These are phyloP conservation scores for Fusarium algeriense DNA, from an alignment of 2,329 filamentous ascomycete species.

Conservation along the genomic window DNA sequence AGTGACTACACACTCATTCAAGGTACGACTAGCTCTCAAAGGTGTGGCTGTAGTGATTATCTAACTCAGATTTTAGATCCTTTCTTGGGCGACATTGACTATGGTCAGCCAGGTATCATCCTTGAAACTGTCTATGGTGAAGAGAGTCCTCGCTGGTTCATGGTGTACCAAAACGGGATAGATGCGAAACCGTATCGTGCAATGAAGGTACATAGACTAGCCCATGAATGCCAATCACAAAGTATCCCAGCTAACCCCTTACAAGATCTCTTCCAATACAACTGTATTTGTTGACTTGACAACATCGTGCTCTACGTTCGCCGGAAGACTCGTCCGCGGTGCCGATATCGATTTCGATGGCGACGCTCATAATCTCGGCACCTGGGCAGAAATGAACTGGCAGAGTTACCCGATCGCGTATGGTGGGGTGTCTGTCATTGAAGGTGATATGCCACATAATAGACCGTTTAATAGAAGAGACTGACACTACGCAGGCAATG, in stretches of 20 bases:
- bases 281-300: conserved; percentile 35
- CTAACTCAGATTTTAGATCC: conserved; percentile 13
- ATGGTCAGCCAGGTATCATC: conserved; percentile 31
- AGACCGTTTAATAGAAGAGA: background rate
- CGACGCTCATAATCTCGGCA: conserved; percentile 32
- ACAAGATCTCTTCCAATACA: conserved; percentile 28
- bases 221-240: background rate
- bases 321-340: conserved; percentile 37
- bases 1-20: conserved; percentile 30
- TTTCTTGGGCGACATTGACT: conserved; percentile 32
- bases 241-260: background rate
- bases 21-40: background rate
- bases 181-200: conserved; percentile 40
- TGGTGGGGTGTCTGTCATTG: conserved; percentile 39
- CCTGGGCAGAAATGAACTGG: conserved; percentile 39
- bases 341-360: conserved; percentile 27
- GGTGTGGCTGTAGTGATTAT: background rate
- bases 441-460: conserved; percentile 6
- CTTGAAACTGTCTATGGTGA: conserved; percentile 20
- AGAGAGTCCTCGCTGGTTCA: conserved; percentile 28
- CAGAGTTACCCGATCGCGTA: conserved; percentile 26
- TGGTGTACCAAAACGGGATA: conserved; percentile 39
- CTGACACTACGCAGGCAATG: conserved; percentile 28
- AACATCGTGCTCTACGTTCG: conserved; percentile 21
- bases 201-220: conserved; percentile 16